Percentiles rank a stretch among this genome's conserved stretches.
Conservation (phyloP, 1,139 yeast genomes). For the Arxiozyma telluris region DNA sequence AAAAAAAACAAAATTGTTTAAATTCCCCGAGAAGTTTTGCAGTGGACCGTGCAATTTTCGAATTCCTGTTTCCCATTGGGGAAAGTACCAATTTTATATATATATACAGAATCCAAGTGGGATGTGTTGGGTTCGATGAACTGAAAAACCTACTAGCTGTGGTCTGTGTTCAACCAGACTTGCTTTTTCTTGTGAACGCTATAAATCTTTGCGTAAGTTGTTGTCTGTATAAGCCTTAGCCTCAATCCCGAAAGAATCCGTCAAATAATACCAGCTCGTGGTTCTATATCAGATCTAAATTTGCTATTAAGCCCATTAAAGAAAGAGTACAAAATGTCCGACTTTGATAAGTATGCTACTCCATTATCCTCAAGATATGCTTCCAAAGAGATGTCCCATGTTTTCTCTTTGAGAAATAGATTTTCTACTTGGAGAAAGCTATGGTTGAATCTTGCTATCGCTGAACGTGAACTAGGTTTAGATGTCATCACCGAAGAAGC, state of each 20-base stretch:
- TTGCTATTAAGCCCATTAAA: too few species aligned
- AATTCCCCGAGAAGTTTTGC: background rate
- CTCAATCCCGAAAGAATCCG: background rate
- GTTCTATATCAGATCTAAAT: too few species aligned
- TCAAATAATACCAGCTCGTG: background rate
- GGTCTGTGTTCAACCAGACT: too few species aligned
- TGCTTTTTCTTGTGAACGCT: too few species aligned
- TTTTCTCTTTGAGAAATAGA: conserved; percentile 88
- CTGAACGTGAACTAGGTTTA: conserved; percentile 87
- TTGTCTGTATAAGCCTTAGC: too few species aligned
- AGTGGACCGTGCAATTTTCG: background rate
- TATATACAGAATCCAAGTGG: background rate
- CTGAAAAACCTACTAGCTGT: too few species aligned
- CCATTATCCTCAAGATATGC: conserved; percentile 97
- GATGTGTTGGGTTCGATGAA: background rate
- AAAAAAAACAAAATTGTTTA: too few species aligned
- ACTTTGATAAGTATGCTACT: conserved; percentile 69
- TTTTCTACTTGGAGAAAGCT: conserved; percentile 97
- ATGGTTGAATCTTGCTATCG: conserved; percentile 93
- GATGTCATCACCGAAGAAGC: conserved; percentile 83
- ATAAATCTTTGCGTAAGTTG: too few species aligned
- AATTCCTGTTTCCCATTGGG: background rate
- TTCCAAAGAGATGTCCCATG: conserved; percentile 88
- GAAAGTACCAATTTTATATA: too few species aligned
- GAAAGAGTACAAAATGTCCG: conserved; percentile 32